A percentile compares a stretch with the other conserved stretches of the same genome.
phyloP scores from a whole-genome alignment of 2,329 filamentous ascomycete genomes.

The Plenodomus biglobosus region DNA sequence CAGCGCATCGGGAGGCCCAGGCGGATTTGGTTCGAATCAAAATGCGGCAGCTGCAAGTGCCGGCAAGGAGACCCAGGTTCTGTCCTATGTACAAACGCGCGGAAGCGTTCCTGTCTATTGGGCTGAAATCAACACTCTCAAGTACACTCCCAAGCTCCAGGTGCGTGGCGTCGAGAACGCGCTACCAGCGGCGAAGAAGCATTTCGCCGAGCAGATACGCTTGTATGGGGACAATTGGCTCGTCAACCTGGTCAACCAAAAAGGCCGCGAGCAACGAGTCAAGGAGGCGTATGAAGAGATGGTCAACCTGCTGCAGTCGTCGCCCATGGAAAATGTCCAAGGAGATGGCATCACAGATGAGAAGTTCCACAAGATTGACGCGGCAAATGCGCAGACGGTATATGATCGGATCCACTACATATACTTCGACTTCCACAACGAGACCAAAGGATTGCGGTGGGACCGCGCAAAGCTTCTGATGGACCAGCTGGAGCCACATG shows the following conservation, averaged over 20 bases:
- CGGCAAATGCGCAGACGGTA: slow-evolving; percentile 59
- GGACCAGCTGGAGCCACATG: slow-evolving; percentile 74
- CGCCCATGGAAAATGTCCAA: slow-evolving; percentile 66
- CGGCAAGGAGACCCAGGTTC: slow-evolving; percentile 78
- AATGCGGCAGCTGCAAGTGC: slow-evolving; percentile 61
- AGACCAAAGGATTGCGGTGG: slow-evolving; percentile 94
- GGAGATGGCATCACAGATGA: slow-evolving; percentile 69
- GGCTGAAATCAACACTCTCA: slow-evolving; percentile 91
- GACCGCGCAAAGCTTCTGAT: slow-evolving; percentile 86
- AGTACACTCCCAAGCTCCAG: slow-evolving; percentile 88
- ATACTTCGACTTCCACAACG: slow-evolving; percentile 98
- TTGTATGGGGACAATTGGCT: slow-evolving; percentile 96
- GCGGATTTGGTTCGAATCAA: slow-evolving; percentile 77
- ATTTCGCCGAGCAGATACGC: slow-evolving; percentile 91
- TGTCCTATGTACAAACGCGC: slow-evolving; percentile 94
- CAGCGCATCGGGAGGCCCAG: slow-evolving; percentile 66
- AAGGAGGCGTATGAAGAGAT: slow-evolving; percentile 95
- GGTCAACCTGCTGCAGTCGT: slow-evolving; percentile 72
- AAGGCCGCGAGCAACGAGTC: slow-evolving; percentile 82
- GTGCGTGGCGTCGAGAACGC: slow-evolving; percentile 82
- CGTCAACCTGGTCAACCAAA: slow-evolving; percentile 96
- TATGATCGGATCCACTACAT: slow-evolving; percentile 91
- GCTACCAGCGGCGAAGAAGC: slow-evolving; percentile 73
- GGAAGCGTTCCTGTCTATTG: slow-evolving; percentile 95
- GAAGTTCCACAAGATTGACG: slow-evolving; percentile 78